A percentile compares a stretch with the other conserved stretches of the same genome.
Conservation (phyloP, 2,329 filamentous ascomycete species). For the Fusarium vanettenii region DNA sequence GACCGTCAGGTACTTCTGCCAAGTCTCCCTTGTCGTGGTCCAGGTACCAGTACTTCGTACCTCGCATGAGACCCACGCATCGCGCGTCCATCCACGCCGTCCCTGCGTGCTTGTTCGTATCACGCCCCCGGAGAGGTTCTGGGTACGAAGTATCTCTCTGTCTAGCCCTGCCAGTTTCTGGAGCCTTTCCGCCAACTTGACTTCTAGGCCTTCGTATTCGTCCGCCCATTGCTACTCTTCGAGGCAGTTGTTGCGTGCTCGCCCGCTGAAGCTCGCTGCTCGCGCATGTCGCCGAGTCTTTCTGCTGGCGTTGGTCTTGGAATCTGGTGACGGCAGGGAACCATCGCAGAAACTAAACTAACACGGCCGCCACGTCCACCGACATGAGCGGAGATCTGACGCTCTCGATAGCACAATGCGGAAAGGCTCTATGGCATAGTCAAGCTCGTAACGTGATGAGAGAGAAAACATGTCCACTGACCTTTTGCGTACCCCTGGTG, state of each 20-base stretch:
- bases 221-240: slow-evolving; percentile 16
- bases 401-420: not conserved
- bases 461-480: not conserved
- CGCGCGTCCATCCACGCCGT: slow-evolving; percentile 33
- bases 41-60: slow-evolving; percentile 41
- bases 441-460: not conserved
- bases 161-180: slow-evolving; percentile 19
- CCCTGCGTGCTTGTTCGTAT: slow-evolving; percentile 44
- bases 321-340: not conserved
- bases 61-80: slow-evolving; percentile 40
- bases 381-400: slow-evolving; percentile 1
- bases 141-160: slow-evolving; percentile 23
- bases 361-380: not conserved
- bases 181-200: slow-evolving; percentile 15
- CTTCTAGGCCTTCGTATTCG: slow-evolving; percentile 30
- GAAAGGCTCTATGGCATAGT: not conserved
- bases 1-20: slow-evolving; percentile 17
- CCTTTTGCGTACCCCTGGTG: slow-evolving; percentile 4
- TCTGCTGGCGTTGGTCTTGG: slow-evolving; percentile 12
- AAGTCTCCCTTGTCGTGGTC: slow-evolving; percentile 21
- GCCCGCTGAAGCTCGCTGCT: not conserved
- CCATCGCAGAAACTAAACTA: not conserved
- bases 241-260: not conserved
- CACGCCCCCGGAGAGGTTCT: slow-evolving; percentile 6
- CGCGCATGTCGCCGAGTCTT: not conserved